Percentiles rank a stretch among this genome's conserved stretches.
These are phyloP conservation scores for Rhodocollybia butyracea DNA, from an alignment of 768 basidiomycete species.

Conservation along the genomic window DNA sequence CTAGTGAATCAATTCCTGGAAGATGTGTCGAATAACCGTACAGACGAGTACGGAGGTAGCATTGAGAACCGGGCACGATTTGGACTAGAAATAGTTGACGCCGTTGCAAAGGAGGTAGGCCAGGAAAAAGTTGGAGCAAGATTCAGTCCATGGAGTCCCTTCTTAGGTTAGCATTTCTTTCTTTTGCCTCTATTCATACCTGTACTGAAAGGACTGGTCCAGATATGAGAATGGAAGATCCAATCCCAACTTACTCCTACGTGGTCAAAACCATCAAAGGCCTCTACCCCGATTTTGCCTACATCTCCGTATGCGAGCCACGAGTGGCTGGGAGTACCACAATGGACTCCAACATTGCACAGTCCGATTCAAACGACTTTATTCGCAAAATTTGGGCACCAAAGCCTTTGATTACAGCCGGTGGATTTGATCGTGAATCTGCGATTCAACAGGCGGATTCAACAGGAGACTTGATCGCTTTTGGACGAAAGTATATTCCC, in stretches of 20 bases:
- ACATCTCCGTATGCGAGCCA: conserved; percentile 38
- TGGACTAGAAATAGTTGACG: conserved; percentile 41
- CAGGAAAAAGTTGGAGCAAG: conserved; percentile 39
- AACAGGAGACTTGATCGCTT: conserved; percentile 10
- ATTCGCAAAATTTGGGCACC: conserved; percentile 23
- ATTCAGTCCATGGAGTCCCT: conserved; percentile 37
- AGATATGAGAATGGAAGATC: conserved; percentile 34
- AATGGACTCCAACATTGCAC: not conserved
- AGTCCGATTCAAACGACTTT: conserved; percentile 14
- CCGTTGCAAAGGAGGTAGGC: conserved; percentile 42
- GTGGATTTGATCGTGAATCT: conserved; percentile 24
- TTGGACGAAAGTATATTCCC: conserved; percentile 10
- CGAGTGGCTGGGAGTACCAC: conserved; percentile 11
- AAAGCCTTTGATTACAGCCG: conserved; percentile 24
- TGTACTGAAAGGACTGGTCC: too few relatives aligned
- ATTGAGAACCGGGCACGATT: conserved; percentile 51
- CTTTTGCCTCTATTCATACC: too few relatives aligned
- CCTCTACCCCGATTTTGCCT: conserved; percentile 33
- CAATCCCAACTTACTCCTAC: conserved; percentile 32
- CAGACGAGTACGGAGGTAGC: conserved; percentile 56
- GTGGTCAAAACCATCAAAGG: conserved; percentile 23
- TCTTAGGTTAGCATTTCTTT: conserved; percentile 24
- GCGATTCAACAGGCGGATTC: conserved; percentile 25
- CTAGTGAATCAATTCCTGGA: conserved; percentile 48
- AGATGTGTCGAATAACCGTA: conserved; percentile 39